Evolutionary conservation across 23 red algal genomes (phyloP).

Genomic region (Pyropia yezoensis): DNA sequence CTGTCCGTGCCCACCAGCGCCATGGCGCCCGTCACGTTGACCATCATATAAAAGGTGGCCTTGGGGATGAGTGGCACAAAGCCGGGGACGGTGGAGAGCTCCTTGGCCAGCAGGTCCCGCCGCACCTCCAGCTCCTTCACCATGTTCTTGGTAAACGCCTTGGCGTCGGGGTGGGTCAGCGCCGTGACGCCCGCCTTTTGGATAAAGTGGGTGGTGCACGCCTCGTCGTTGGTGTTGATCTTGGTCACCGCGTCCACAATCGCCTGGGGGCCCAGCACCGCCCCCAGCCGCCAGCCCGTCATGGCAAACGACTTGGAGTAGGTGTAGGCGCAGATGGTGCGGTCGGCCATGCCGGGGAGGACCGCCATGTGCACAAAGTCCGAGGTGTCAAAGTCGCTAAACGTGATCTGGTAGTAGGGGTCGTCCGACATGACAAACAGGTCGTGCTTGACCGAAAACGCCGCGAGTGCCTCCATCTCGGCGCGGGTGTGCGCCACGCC

Average conservation of each 20-base stretch:
- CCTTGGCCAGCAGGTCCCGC: conserved; percentile 36
- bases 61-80: conserved; percentile 47
- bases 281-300: conserved; percentile 94
- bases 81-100: conserved; percentile 29
- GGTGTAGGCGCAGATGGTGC: conserved; percentile 68
- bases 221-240: conserved; percentile 75
- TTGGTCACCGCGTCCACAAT: conserved; percentile 67
- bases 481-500: conserved; percentile 53
- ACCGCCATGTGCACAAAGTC: conserved; percentile 61
- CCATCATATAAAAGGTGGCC: conserved; percentile 79
- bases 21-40: conserved; percentile 63
- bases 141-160: conserved; percentile 56
- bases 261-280: conserved; percentile 51
- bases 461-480: conserved; percentile 57
- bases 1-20: conserved; percentile 15
- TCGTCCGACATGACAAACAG: conserved; percentile 83
- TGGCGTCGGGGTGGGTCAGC: conserved; percentile 43
- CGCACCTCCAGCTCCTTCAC: conserved; percentile 41
- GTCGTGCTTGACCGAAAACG: conserved; percentile 56
- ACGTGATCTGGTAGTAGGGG: conserved; percentile 74
- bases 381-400: conserved; percentile 40
- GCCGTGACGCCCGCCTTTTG: conserved; percentile 65
- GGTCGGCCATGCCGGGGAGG: conserved; percentile 58
- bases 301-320: conserved; percentile 95
- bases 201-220: conserved; percentile 76